These are phyloP conservation scores for Globisporangium alternatum DNA, from an alignment of 352 stramenopile genomes.

Conservation along the genomic window DNA sequence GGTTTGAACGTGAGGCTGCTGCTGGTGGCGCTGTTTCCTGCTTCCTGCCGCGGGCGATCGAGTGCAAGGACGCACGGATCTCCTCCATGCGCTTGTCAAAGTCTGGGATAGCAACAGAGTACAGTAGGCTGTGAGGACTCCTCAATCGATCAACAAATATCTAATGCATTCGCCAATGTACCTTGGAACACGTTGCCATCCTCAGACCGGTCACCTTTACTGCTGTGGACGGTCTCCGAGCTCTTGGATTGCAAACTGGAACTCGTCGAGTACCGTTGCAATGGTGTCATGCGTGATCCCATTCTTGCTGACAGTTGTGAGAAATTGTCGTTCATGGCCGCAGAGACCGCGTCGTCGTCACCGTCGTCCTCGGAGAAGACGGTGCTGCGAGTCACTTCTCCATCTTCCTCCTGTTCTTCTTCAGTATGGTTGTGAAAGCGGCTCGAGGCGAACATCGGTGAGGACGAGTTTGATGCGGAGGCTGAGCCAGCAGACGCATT, in stretches of 20 bases:
- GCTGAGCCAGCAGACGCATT: background rate
- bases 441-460: background rate
- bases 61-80: slow-evolving; percentile 58
- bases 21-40: background rate
- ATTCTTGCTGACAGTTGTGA: background rate
- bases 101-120: slow-evolving; percentile 25
- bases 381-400: background rate
- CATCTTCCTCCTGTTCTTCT: background rate
- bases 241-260: background rate
- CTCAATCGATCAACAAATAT: background rate
- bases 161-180: background rate
- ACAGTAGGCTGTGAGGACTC: background rate
- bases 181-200: slow-evolving; percentile 24
- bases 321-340: slow-evolving; percentile 6
- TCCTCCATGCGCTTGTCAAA: slow-evolving; percentile 75
- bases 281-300: background rate
- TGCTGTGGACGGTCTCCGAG: background rate
- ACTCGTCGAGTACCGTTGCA: background rate
- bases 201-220: background rate
- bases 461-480: background rate
- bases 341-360: background rate
- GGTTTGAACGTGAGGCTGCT: background rate
- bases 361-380: background rate
- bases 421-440: background rate
- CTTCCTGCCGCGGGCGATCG: slow-evolving; percentile 37